Conservation (phyloP, 257 asterid species). For the Nicotiana undulata region DNA sequence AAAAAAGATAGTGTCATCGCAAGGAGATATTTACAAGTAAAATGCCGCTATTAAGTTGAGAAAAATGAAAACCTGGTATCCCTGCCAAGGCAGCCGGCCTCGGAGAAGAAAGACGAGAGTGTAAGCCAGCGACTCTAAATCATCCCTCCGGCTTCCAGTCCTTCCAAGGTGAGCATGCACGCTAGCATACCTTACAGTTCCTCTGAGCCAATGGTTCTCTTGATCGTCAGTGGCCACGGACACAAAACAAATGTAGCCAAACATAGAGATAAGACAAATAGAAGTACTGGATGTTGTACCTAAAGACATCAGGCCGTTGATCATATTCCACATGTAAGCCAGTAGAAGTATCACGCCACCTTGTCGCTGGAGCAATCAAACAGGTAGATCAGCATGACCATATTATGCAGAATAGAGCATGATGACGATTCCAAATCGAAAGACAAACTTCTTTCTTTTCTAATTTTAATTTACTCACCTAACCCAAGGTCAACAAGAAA, state of each 20-base stretch:
- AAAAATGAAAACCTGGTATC: conserved; percentile 37
- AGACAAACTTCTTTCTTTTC: background rate
- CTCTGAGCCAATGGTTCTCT: conserved; percentile 34
- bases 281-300: conserved; percentile 26
- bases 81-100: conserved; percentile 64
- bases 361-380: conserved; percentile 36
- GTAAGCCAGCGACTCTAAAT: conserved; percentile 59
- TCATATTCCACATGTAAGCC: conserved; percentile 69
- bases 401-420: background rate
- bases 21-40: background rate
- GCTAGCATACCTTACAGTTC: conserved; percentile 59
- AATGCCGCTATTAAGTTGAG: conserved; percentile 5
- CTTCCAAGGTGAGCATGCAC: conserved; percentile 63
- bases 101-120: conserved; percentile 49
- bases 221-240: background rate
- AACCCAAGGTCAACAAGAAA: conserved; percentile 68
- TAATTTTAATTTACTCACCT: conserved; percentile 28
- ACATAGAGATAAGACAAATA: background rate
- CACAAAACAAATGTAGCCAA: background rate
- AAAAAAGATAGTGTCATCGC: background rate
- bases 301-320: conserved; percentile 67
- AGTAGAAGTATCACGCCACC: conserved; percentile 59
- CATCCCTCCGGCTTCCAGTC: conserved; percentile 62
- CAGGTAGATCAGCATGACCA: background rate
- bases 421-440: background rate